Conservation (phyloP, 1,284 basidiomycete species). For the Ceratobasidium sp. region DNA sequence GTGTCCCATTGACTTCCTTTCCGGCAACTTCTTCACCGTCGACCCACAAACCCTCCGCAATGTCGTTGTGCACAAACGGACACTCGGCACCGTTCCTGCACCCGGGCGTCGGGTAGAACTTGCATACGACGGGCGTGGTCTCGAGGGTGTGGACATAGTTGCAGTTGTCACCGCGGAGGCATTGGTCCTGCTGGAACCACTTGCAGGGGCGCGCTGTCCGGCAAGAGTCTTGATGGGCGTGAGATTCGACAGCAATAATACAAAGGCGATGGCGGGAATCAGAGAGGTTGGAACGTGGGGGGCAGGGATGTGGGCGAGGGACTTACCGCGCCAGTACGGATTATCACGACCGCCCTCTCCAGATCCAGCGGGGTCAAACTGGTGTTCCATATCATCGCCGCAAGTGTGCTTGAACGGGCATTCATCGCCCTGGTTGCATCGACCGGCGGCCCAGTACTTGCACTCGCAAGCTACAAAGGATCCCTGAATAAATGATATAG, state of each 20-base stretch:
- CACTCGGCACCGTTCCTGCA: constrained; percentile 42
- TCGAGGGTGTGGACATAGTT: constrained; percentile 45
- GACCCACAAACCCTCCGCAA: constrained; percentile 3
- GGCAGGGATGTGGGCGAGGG: background rate
- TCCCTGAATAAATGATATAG: background rate
- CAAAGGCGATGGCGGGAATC: background rate
- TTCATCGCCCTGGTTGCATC: constrained; percentile 44
- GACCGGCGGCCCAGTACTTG: constrained; percentile 45
- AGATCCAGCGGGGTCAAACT: constrained; percentile 8
- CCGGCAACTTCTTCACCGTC: background rate
- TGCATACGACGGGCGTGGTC: constrained; percentile 37
- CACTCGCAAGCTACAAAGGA: constrained; percentile 37
- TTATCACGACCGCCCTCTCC: constrained; percentile 14
- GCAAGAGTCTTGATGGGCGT: constrained; percentile 2
- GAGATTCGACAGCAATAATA: constrained; percentile 18
- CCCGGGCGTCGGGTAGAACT: constrained; percentile 41
- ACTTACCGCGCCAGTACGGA: constrained; percentile 43
- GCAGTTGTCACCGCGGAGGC: constrained; percentile 42
- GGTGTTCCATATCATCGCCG: constrained; percentile 39
- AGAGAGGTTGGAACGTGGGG: too few relatives aligned
- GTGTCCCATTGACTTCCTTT: background rate
- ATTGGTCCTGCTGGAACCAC: constrained; percentile 44
- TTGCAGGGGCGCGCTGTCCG: constrained; percentile 40
- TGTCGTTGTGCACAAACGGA: constrained; percentile 37
- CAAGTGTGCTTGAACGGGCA: constrained; percentile 45